Percentiles rank a stretch among this genome's conserved stretches.
Evolutionary conservation across 164 flowering plant genomes (phyloP).

Genomic region (Akebia trifoliata): DNA sequence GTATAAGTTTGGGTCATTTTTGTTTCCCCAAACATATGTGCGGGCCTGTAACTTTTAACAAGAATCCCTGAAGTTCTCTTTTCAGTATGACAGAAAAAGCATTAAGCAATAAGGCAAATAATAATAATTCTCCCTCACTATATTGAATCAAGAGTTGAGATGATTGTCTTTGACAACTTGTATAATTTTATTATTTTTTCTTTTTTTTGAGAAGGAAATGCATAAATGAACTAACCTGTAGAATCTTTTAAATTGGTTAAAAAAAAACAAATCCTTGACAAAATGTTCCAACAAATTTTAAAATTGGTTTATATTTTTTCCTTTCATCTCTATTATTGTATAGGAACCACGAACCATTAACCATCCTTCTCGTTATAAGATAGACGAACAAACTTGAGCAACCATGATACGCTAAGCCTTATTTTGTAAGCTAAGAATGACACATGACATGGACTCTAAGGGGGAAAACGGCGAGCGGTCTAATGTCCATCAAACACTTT

Average conservation of each 20-base stretch:
- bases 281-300: background rate
- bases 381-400: no score
- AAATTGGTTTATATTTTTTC: background rate
- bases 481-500: no score
- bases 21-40: constrained; percentile 73
- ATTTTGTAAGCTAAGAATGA: no score
- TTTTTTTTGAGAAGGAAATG: no score
- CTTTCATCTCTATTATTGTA: no score
- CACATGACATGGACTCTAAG: no score
- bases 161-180: background rate
- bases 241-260: background rate
- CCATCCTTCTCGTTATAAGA: background rate
- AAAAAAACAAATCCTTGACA: background rate
- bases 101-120: background rate
- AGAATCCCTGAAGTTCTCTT: constrained; percentile 30
- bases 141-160: background rate
- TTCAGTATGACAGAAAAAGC: background rate
- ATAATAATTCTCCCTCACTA: background rate
- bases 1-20: constrained; percentile 60
- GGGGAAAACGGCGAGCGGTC: no score
- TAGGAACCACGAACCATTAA: background rate
- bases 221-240: no score
- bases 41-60: constrained; percentile 40
- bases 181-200: no score
- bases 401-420: no score